Evolutionary conservation across 192 early-diverging fungal genomes (phyloP), one percentile per base, ranked within the genome.

Genomic region (Phycomyces blakesleeanus): DNA sequence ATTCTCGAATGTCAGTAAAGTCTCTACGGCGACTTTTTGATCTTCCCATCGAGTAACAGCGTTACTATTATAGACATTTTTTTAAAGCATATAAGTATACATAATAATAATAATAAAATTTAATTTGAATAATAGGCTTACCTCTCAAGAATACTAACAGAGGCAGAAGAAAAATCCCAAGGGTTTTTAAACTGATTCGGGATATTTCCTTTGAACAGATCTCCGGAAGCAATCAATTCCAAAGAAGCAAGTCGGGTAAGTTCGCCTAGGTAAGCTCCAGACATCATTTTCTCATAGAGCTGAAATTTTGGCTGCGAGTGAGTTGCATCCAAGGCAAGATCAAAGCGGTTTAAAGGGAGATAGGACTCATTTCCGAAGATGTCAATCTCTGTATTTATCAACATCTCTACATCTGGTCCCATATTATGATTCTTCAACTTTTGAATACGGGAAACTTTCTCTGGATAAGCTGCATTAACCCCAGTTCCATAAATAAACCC

Each of bases 321-420:
- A 49, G 85, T 79, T 58, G 86, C 81, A 78, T 97, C 94, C 56
- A 97, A 82, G 55, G 81, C 76, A 63, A 76, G 78, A 79, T 98
- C 96, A 72, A 92, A 95, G 68, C 83, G 81, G 56, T 89, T 95
- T 54, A 86, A 76, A 27, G 94, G 93, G 25, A 98, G 79, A 58
- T 94, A 88, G 50, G 72, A 72, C 42, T 82, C 82, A 41, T 87
- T 87, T 58, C 85, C 85, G 78, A 87, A 85, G 61, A 93, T 86
- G 63, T 95, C 93, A 88, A 92, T 93, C 76, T 98, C 96, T 50
- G 90, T 96, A 81, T 96, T 98, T 61, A 98, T 84, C 59, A 96
- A 81, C 90, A 98, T 97, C 67, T 94, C 63, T 3, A 44, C 34
- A 20, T 63, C 60, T 21, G 88, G 82, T 42, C 83, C 81, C 59